Base-by-base conservation (phyloP, 2,329 filamentous ascomycete species). In the Cercospora brassicicola region DNA sequence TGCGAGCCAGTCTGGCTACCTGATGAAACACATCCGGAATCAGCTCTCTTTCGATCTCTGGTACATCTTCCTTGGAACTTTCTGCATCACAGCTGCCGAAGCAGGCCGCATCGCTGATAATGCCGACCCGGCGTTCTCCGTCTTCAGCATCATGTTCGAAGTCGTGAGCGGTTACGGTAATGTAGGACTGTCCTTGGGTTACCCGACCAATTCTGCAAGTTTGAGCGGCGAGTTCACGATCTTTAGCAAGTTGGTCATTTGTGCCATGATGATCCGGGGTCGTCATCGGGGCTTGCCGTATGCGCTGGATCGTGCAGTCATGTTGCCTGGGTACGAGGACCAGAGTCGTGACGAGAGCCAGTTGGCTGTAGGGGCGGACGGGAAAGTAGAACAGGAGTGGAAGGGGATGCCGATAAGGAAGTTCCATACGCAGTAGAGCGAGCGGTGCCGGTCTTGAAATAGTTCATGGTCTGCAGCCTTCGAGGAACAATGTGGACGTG, bases 271-370 rank as follows among this genome's bases (percentile, higher is more conserved):
- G 85, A 76, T 87, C 28, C 77, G 86, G 65, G 86, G 86, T 1
- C 75, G 86, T 42, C 85, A 88, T 78, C 78, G 86, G 53, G 85
- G 84, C 11, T 73, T 88, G 69, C 86, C 86, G 0, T 84, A 86
- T 36, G 82, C 83, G 57, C 83, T 88, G 69, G 85, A 88, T 74
- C 78, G 79, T 70, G 81, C 81, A 2, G 77, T 82, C 2, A 63
- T 81, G 67, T 68, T 82, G 69, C 81, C 81, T 0, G 72, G 73
- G 6, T 53, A 53, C 11, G 48, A 28, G 20, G 48, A 53, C 20
- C 48, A 53, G 3, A 53, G 1, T 11, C 20, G 26, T 23, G 78
- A 79, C 45, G 72, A 72, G 15, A 71, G 74, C 7, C 75, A 71
- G 55, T 63, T 71, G 39, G 76, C 74, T 6, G 79, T 80, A 68